Evolutionary conservation across 1,284 basidiomycete genomes (phyloP).

Genomic region (Puccinia brachypodii): DNA sequence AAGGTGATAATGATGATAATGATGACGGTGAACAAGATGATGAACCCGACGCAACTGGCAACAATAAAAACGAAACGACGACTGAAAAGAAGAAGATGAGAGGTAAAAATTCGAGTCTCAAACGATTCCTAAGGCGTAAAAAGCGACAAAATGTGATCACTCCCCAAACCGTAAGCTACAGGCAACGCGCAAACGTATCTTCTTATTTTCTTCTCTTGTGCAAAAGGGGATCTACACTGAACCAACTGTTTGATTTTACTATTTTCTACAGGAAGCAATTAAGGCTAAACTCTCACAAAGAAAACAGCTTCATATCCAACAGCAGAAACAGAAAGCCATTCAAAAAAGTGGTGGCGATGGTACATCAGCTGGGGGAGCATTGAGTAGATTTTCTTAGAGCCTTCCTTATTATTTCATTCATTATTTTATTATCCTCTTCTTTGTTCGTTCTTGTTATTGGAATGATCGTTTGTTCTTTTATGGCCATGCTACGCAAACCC

Average conservation of each 20-base stretch:
- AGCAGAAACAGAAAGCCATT: constrained; percentile 1
- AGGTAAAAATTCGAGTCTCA: constrained; percentile 70
- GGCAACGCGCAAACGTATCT: too few species aligned
- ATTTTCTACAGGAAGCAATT: constrained; percentile 16
- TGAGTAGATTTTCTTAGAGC: constrained; percentile 24
- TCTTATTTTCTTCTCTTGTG: not conserved
- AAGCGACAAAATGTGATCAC: constrained; percentile 44
- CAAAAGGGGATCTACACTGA: not conserved
- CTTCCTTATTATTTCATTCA: not conserved
- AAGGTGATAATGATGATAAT: constrained; percentile 61
- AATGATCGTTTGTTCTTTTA: not conserved
- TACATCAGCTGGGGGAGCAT: not conserved
- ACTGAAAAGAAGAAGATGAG: constrained; percentile 78
- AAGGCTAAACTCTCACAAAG: constrained; percentile 13
- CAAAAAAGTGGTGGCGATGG: not conserved
- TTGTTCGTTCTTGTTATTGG: not conserved
- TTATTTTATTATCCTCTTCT: not conserved
- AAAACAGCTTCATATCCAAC: constrained; percentile 4
- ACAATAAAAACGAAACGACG: constrained; percentile 59
- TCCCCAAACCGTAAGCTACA: constrained; percentile 40
- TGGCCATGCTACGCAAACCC: too few species aligned
- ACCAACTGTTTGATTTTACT: not conserved
- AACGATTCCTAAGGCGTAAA: constrained; percentile 66
- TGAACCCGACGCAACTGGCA: constrained; percentile 57
- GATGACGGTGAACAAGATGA: constrained; percentile 56